Evolutionary conservation across 169 alveolate species (phyloP).

Genomic region (Eimeria acervulina): DNA sequence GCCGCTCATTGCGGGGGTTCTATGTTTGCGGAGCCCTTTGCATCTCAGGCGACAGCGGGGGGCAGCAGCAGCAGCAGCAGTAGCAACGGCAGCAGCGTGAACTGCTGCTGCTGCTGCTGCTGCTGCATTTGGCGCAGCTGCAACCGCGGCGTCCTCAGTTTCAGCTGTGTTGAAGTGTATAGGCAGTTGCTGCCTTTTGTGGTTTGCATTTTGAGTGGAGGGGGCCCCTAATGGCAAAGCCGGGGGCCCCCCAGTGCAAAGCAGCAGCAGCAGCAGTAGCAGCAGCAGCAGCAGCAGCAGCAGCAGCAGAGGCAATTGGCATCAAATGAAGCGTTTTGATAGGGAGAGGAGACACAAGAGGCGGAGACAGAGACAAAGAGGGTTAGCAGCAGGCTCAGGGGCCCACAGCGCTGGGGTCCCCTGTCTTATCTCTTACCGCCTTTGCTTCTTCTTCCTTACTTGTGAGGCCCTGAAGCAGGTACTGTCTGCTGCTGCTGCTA

Average conservation of each 20-base stretch:
- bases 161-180: conserved; percentile 3
- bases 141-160: background rate
- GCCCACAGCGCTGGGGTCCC: background rate
- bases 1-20: conserved; percentile 1
- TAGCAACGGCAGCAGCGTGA: conserved; percentile 5
- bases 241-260: background rate
- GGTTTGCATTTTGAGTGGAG: background rate
- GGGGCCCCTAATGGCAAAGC: background rate
- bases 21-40: background rate
- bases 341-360: background rate
- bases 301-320: conserved; percentile 5
- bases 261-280: no score
- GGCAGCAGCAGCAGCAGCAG: conserved; percentile 46
- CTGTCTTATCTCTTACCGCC: background rate
- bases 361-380: background rate
- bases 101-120: background rate
- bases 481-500: background rate
- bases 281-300: conserved; percentile 45
- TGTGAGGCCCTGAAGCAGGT: background rate
- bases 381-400: background rate
- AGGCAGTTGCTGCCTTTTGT: background rate
- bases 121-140: background rate
- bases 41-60: background rate
- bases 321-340: background rate
- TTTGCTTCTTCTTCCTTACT: background rate